Conservation (phyloP, 2,329 filamentous ascomycete genomes). For the Aspergillus bombycis region DNA sequence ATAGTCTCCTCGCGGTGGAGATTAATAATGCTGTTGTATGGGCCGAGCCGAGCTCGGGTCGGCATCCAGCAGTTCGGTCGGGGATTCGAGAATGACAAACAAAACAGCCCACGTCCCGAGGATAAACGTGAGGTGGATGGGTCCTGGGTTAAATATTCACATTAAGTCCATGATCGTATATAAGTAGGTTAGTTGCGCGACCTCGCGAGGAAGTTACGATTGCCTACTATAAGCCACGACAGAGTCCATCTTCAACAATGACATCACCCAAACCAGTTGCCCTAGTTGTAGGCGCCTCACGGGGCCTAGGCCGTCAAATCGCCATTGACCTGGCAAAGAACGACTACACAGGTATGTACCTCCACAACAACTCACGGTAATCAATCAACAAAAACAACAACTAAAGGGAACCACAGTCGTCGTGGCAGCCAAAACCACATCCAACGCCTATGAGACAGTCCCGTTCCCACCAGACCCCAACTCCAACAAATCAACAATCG, state of each 20-base stretch:
- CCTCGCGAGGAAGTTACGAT: neutral
- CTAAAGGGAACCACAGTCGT: slow-evolving; percentile 60
- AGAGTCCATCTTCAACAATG: slow-evolving; percentile 15
- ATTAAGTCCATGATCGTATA: neutral
- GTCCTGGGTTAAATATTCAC: neutral
- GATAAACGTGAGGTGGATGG: slow-evolving; percentile 2
- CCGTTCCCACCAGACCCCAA: slow-evolving; percentile 78
- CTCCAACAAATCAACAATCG: slow-evolving; percentile 74
- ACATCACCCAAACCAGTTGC: slow-evolving; percentile 54
- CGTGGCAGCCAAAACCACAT: slow-evolving; percentile 75
- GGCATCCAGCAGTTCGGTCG: neutral
- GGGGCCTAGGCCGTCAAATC: slow-evolving; percentile 80
- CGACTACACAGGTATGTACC: slow-evolving; percentile 66
- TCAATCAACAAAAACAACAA: neutral
- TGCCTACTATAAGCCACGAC: neutral
- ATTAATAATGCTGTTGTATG: slow-evolving; percentile 5
- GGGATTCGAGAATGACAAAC: neutral
- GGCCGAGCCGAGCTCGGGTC: slow-evolving; percentile 21
- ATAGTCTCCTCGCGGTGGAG: neutral
- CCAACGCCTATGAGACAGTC: slow-evolving; percentile 57
- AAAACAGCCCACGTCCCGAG: slow-evolving; percentile 14
- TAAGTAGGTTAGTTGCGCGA: neutral
- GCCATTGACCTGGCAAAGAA: slow-evolving; percentile 74
- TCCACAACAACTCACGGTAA: neutral
- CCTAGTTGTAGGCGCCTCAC: slow-evolving; percentile 73